Evolutionary conservation across 179 eudicot genomes (phyloP), one percentile per base, ranked within the genome.

Genomic region (Monotropa hypopitys): DNA sequence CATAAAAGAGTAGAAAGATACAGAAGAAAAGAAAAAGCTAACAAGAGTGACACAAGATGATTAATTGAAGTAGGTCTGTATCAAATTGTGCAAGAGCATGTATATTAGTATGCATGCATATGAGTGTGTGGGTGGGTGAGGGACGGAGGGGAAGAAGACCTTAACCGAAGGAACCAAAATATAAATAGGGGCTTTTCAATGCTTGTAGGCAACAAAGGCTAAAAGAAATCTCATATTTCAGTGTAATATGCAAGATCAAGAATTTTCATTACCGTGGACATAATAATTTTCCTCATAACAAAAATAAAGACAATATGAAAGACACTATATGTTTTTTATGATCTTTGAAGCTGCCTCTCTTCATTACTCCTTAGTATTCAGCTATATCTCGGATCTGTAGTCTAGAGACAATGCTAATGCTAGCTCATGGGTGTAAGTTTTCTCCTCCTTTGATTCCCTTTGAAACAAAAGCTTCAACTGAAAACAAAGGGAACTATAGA

Each of bases 381-480:
- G 74, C 74, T 67, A 68, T 53, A 7, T 13, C 47, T 67, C 38
- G 74, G 74, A 68, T 68, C 74, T 77, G 68, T 51, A 20, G 23
- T 76, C 71, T 65, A 61, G 66, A 28, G 38, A 61, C 20, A 28
- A 61, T 28, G 62, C 40, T 18, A 8, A 62, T 46, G 78, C 71
- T 76, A 4, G 59, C 78, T 66, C 53, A 66, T 33, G 30, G 73
- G 57, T 77, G 12, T 68, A 47, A 10, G 38, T 33, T 46, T 47
- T 18, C 70, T 70, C 53, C 62, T 20, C 49, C 35, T 68, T 4
- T 26, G 23, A 50, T 68, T 49, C 28, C 35, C 30, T 50, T 40
- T 38, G 40, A 68, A 50, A 67, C 35, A 67, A 26, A 76, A 77
- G 49, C 73, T 76, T 76, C 79, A 77, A 68, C 73, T 45, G 12